Evolutionary conservation across 805 yeast genomes (phyloP), one percentile per base, ranked within the genome.

Genomic region (Pichia nanzhaoensis): DNA sequence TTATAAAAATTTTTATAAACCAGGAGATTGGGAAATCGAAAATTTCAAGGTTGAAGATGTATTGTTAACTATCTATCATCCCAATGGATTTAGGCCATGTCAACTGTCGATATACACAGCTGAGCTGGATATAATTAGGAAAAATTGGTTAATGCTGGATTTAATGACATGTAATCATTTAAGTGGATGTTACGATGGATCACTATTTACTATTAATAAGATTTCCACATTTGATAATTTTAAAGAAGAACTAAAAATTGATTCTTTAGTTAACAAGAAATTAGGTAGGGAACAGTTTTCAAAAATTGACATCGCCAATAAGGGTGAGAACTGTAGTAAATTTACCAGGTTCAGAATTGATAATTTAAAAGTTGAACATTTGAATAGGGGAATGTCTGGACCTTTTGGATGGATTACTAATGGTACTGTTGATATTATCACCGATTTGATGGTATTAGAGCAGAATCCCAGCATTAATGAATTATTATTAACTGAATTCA

Each of bases 331-430:
- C 10, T 51, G 56, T 42, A 39, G 73, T 49, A 71, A 82, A 46
- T 77, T 84, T 12, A 87, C 91, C 1, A 71, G 96, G 37, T 71
- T 88, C 50, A 68, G 98, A 41, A 82, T 90, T 32, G 98, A 93
- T 59, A 80, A 88, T 24, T 74, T 93, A 45, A 82, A 80, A 57
- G 75, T 93, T 33, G 95, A 91, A 54, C 98, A 93, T 64, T 66
- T 93, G 47, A 93, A 93, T 59, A 77, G 86, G 1, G 98, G 97
- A 0, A 74, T 86, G 46, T 80, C 81, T 44, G 99, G 99, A 0
- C 96, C 98, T 12, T 88, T 93, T 64, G 97, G 98, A 6, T 93
- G 99, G 99, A 91, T 93, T 45, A 80, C 87, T 5, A 74, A 77
- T 50, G 99, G 99, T 13, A 80, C 80, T 42, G 98, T 91, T 19